A percentile compares a stretch with the other conserved stretches of the same genome.
Evolutionary conservation across 1,284 basidiomycete genomes (phyloP).

Genomic region (Ustilago sp.): DNA sequence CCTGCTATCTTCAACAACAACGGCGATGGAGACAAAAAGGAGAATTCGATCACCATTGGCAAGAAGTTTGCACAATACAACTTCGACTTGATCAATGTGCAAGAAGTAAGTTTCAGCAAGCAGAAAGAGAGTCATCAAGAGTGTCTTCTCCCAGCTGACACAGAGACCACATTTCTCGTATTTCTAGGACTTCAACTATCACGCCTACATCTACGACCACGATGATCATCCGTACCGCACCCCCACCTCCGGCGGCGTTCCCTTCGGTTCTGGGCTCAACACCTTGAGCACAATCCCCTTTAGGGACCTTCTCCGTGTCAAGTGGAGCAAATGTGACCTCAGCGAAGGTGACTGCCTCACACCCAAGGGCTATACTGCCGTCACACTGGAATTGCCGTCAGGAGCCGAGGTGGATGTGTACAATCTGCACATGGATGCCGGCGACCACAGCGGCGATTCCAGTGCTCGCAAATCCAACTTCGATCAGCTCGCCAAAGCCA

Average conservation of each 20-base stretch:
- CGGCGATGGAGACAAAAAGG: constrained; percentile 25
- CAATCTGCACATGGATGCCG: constrained; percentile 35
- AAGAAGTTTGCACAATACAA: constrained; percentile 21
- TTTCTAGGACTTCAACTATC: constrained; percentile 28
- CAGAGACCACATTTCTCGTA: background rate
- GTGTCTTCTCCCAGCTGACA: background rate
- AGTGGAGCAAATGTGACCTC: constrained; percentile 23
- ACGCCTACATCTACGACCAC: constrained; percentile 32
- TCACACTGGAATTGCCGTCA: constrained; percentile 19
- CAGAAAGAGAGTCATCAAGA: background rate
- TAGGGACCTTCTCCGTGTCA: constrained; percentile 18
- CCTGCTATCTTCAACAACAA: constrained; percentile 24
- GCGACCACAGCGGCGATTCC: constrained; percentile 19
- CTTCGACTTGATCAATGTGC: constrained; percentile 30
- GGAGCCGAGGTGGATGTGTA: constrained; percentile 22
- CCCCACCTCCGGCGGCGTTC: constrained; percentile 24
- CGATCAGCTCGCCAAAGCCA: constrained; percentile 23
- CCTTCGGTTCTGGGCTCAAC: constrained; percentile 29
- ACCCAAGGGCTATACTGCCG: constrained; percentile 28
- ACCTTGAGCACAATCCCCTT: constrained; percentile 27
- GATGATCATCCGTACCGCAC: constrained; percentile 30
- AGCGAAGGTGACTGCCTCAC: constrained; percentile 33
- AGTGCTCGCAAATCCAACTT: constrained; percentile 25
- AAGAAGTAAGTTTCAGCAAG: constrained; percentile 18
- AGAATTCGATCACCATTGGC: constrained; percentile 24